phyloP scores from a whole-genome alignment of 352 stramenopile species.

The Globisporangium sylvaticum region DNA sequence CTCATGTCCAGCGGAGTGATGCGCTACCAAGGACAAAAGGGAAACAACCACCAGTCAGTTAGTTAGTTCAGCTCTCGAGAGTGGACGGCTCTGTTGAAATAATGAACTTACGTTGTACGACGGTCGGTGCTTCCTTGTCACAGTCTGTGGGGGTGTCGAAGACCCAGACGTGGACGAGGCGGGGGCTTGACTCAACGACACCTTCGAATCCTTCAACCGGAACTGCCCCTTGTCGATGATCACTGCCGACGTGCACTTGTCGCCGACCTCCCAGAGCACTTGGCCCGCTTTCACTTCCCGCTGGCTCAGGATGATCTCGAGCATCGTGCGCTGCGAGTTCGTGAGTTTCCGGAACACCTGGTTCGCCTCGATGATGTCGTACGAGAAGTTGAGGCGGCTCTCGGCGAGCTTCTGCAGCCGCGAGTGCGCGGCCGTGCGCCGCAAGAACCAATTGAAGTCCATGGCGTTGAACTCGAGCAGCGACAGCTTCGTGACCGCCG shows the following conservation, averaged over 20 bases:
- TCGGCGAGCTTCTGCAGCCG: slow-evolving; percentile 71
- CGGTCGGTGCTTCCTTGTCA: slow-evolving; percentile 34
- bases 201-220: slow-evolving; percentile 54
- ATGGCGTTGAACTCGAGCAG: slow-evolving; percentile 74
- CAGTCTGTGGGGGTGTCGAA: slow-evolving; percentile 17
- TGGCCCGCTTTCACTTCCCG: slow-evolving; percentile 57
- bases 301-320: slow-evolving; percentile 77
- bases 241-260: slow-evolving; percentile 61
- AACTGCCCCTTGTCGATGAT: slow-evolving; percentile 82
- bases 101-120: slow-evolving; percentile 51
- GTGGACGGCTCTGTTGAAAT: background rate
- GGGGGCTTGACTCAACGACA: background rate
- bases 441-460: slow-evolving; percentile 87
- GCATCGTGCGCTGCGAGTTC: slow-evolving; percentile 74
- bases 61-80: background rate
- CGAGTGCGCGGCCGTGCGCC: slow-evolving; percentile 58
- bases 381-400: slow-evolving; percentile 76
- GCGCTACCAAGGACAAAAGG: slow-evolving; percentile 21
- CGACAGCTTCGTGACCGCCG: slow-evolving; percentile 63
- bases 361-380: slow-evolving; percentile 78
- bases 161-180: background rate
- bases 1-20: slow-evolving; percentile 60
- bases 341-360: slow-evolving; percentile 80
- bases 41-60: slow-evolving; percentile 11
- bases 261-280: slow-evolving; percentile 67